These are phyloP conservation scores for Chloris gayana DNA, from an alignment of 176 grass and related monocot genomes.

Conservation along the genomic window DNA sequence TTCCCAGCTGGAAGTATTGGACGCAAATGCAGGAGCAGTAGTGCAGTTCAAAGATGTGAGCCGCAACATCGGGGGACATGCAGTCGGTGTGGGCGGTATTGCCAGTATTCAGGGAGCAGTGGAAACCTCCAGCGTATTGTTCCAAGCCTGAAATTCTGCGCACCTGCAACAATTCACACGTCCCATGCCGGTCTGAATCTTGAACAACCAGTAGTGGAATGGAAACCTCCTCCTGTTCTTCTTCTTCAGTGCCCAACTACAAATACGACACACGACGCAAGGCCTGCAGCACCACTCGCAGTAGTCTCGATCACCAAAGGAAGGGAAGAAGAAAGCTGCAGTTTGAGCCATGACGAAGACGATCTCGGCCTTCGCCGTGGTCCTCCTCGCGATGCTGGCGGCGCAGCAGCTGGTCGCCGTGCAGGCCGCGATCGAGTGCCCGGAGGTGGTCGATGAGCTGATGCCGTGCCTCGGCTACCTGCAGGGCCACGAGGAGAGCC, in stretches of 20 bases:
- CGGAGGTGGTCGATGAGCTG: conserved; percentile 22
- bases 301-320: neutral
- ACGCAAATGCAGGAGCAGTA: neutral
- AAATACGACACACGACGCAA: neutral
- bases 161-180: neutral
- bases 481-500: conserved; percentile 13
- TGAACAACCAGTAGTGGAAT: neutral
- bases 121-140: too few species aligned
- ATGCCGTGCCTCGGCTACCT: conserved; percentile 46
- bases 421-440: conserved; percentile 32
- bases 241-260: conserved; percentile 17
- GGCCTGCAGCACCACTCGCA: neutral
- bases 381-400: conserved; percentile 24
- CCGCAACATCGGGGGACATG: neutral
- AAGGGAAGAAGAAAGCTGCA: neutral
- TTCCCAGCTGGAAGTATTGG: neutral
- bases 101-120: neutral
- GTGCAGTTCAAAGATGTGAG: neutral
- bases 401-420: conserved; percentile 5
- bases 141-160: neutral
- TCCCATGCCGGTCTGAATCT: neutral
- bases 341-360: conserved; percentile 29
- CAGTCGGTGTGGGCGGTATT: neutral
- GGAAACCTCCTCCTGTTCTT: neutral
- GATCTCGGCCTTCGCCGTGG: neutral